Base-by-base conservation (phyloP, 345 rosid species). In the Garcia nutans region DNA sequence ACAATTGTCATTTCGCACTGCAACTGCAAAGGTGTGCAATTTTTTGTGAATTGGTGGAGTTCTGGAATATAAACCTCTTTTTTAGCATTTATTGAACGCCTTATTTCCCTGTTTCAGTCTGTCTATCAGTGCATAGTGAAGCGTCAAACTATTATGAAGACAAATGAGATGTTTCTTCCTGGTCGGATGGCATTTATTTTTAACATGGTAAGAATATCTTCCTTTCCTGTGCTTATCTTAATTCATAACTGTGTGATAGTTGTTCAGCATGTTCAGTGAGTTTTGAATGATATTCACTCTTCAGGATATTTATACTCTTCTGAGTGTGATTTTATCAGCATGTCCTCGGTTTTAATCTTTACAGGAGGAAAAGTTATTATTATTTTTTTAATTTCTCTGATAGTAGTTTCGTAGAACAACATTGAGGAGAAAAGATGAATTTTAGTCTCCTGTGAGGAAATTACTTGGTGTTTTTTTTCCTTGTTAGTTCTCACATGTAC, bases 111-210 rank as follows among this genome's bases (percentile, higher is more conserved):
- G 22, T 82, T 83, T 61, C 90, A 95, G 99, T 90, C 98, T 1
- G 92, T 93, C 55, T 95, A 95, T 79, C 91, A 93, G 75, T 91
- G 91, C 89, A 95, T 90, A 58, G 98, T 95, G 74, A 93, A 93
- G 87, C 99, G 96, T 44, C 96, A 96, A 81, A 84, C 92, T 45
- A 71, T 85, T 73, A 80, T 85, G 79, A 96, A 96, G 92, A 84
- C 99, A 69, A 96, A 89, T 82, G 98, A 96, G 85, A 86, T 96
- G 94, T 96, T 96, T 83, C 94, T 93, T 77, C 98, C 98, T 17
- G 99, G 99, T 64, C 88, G 96, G 79, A 91, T 96, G 90, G 74
- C 97, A 70, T 92, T 92, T 85, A 88, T 94, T 62, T 94, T 78
- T 80, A 93, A 87, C 88, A 87, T 87, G 94, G 98, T 94, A 81